Evolutionary conservation across 1,284 basidiomycete genomes (phyloP), one percentile per base, ranked within the genome.

Genomic region (Singerocomus inundabilis): DNA sequence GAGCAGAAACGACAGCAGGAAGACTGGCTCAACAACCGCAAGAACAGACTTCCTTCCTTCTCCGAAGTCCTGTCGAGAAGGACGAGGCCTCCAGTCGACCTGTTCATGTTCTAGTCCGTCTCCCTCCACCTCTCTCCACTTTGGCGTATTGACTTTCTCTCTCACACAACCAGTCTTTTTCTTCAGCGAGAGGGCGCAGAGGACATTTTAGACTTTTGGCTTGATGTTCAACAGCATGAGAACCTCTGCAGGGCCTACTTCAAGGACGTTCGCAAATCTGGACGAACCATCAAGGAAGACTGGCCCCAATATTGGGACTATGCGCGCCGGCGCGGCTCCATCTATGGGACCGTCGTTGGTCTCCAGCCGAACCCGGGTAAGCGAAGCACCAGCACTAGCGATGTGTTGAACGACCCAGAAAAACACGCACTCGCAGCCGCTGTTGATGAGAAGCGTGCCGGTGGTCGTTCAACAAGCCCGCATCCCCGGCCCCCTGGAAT

Each of bases 141-240:
- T 21, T 30, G 28, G 13, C 24, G 8, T 44, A 42, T 28, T 59
- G 47, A 60, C 46, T 26, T 38, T n/a, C 1, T 1, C 9, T 4
- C 7, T 21, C 21, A 21, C 21, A 0, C 8, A 3, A 18, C 12
- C 6, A 90, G 88, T 67, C 78, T 91, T 53, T 97, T 95, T 68
- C 76, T 98, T 35, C 93, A 98, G 68, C 83, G 94, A 34, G 94
- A 98, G 72, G 88, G 91, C 30, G 85, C 92, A 48, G 95, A 98
- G 68, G 95, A 98, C 67, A 90, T 95, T 36, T 76, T 99, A 44
- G 96, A 98, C 70, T 99, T 99, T 63, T 99, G 95, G 95, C 83
- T 99, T 30, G 96, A 99, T 66, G 96, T 98, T 2, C 93, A 98
- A 63, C 96, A 98, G 73, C 96, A 99, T 69, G 97, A 98, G 74